Base-by-base conservation (phyloP, 306 rosid genomes). In the Potentilla sterilis region DNA sequence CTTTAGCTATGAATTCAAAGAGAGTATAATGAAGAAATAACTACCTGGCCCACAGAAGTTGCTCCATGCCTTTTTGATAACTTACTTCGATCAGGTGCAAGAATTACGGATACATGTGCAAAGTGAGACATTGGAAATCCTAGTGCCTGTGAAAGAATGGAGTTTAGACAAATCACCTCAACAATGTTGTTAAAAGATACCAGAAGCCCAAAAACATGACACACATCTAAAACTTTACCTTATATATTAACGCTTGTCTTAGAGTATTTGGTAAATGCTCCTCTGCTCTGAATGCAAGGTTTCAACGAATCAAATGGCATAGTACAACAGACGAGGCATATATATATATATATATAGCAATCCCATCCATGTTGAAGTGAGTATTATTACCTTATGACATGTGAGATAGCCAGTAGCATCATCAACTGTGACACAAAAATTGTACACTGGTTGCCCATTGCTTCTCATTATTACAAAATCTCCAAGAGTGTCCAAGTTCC, bases 381-480 rank as follows among this genome's bases (percentile, higher is more conserved):
- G 15, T 43, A 19, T 43, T 61, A 44, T 75, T 88, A 95, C 99
- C 99, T 89, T 65, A 95, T 90, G 71, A 95, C 97, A 79, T 95
- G 99, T 74, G 99, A 95, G 81, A 95, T 95, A 67, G 97, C 93
- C 99, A 83, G 92, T 87, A n/a, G 97, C 99, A 89, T 95, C 99
- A 85, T 95, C 99, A 51, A 92, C 96, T 1, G 99, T 92, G 74
- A 95, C 99, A 75, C 97, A 95, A 79, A 95, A 95, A 83, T 95
- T 95, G 84, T 95, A 95, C 78, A 95, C 97, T 16, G 97, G 99
- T 67, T 90, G 97, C 71, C 99, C 99, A 69, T 95, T 95, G 86
- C 99, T 95, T 85, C 99, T 87, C 99, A 95, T 92, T 47, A 95
- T 83, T 59, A 95, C 99, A 88, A 93, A 93, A 89, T 93, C 96